A percentile compares a stretch with the other conserved stretches of the same genome.
Conservation (phyloP, 371 early-diverging fungal species). For the Mucor ambiguus region DNA sequence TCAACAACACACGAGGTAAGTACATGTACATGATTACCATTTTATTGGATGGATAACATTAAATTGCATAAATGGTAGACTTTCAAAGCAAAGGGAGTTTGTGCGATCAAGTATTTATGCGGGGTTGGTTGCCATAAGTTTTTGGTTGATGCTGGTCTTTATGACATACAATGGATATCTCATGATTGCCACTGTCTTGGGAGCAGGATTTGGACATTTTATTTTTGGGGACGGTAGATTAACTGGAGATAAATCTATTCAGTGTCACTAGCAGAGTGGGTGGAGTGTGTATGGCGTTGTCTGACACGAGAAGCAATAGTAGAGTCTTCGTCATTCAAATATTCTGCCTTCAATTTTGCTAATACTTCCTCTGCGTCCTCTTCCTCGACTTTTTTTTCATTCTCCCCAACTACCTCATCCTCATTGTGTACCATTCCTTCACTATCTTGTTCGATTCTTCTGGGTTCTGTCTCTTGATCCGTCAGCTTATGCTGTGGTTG, state of each 20-base stretch:
- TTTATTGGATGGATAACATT: background rate
- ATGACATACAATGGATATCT: constrained; percentile 88
- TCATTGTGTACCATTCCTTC: background rate
- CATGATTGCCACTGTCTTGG: constrained; percentile 69
- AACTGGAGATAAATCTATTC: constrained; percentile 35
- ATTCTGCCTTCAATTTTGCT: constrained; percentile 13
- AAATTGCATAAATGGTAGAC: background rate
- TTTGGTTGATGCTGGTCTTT: constrained; percentile 78
- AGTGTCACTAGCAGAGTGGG: constrained; percentile 39
- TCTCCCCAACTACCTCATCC: background rate
- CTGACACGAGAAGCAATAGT: constrained; percentile 27
- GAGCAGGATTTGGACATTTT: constrained; percentile 76
- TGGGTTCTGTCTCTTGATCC: background rate
- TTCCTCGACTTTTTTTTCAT: constrained; percentile 1
- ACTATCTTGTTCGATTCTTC: background rate
- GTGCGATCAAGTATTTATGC: constrained; percentile 63
- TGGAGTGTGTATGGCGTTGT: constrained; percentile 14
- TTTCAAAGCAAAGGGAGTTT: constrained; percentile 44
- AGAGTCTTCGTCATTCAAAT: constrained; percentile 7
- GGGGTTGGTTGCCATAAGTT: constrained; percentile 62
- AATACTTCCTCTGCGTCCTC: constrained; percentile 9
- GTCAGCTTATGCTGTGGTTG: background rate
- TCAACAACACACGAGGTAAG: constrained; percentile 15
- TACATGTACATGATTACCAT: constrained; percentile 9
- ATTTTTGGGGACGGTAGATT: constrained; percentile 51